Conservation (phyloP, 371 early-diverging fungal genomes). For the Mortierella polycephala region DNA sequence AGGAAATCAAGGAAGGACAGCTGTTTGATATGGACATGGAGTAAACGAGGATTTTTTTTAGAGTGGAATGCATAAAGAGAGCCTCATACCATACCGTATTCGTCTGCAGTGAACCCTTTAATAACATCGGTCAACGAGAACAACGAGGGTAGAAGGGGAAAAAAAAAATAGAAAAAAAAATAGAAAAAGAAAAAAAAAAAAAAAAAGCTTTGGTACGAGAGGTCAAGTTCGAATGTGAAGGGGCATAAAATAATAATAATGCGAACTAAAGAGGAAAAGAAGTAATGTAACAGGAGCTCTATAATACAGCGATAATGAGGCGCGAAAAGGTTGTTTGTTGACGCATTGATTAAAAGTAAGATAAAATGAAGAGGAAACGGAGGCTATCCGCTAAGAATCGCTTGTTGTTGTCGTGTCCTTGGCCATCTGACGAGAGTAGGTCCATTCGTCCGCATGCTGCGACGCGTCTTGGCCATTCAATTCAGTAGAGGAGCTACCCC, state of each 20-base stretch:
- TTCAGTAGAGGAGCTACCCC: constrained; percentile 11
- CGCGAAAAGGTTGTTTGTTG: too few species aligned
- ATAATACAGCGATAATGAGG: too few species aligned
- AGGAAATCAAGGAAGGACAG: constrained; percentile 52
- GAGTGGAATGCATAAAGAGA: constrained; percentile 8
- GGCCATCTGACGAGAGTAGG: constrained; percentile 52
- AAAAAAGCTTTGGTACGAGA: neutral
- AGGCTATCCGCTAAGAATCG: constrained; percentile 30
- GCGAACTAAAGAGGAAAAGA: too few species aligned
- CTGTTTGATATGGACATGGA: constrained; percentile 55
- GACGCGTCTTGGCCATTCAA: constrained; percentile 3
- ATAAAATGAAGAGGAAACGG: neutral
- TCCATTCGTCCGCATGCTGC: constrained; percentile 32
- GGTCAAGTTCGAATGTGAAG: constrained; percentile 9
- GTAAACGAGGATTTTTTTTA: constrained; percentile 23
- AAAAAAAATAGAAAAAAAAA: neutral
- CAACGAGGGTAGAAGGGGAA: neutral
- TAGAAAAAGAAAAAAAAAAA: constrained; percentile 11
- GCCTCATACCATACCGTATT: too few species aligned
- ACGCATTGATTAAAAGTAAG: too few species aligned
- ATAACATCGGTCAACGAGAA: neutral
- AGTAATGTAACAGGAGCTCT: too few species aligned
- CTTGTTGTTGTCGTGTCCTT: constrained; percentile 25
- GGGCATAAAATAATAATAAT: too few species aligned
- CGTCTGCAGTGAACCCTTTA: too few species aligned